Percentiles rank a stretch among this genome's conserved stretches.
These are phyloP conservation scores for Pyricularia pennisetigena DNA, from an alignment of 2,329 filamentous ascomycete species.

Conservation along the genomic window DNA sequence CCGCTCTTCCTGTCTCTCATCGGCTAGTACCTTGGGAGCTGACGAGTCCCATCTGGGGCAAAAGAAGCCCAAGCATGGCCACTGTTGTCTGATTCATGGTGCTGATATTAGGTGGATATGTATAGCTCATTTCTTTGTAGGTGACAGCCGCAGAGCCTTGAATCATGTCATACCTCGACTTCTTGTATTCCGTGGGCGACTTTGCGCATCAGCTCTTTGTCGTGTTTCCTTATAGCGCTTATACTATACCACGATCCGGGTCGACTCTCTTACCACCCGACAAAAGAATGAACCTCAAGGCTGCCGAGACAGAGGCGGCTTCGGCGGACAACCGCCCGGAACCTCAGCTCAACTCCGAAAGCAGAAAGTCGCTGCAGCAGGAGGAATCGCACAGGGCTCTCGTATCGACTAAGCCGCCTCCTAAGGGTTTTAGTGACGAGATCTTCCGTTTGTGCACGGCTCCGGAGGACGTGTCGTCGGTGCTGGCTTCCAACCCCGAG, in stretches of 20 bases:
- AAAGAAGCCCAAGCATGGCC: background rate
- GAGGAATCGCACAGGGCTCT: background rate
- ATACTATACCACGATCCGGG: slow-evolving; percentile 13
- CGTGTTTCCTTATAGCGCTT: slow-evolving; percentile 19
- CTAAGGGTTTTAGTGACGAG: slow-evolving; percentile 27
- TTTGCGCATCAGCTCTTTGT: slow-evolving; percentile 18
- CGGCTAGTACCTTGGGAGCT: background rate
- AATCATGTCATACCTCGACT: slow-evolving; percentile 1
- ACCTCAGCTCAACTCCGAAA: background rate
- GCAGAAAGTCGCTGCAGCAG: background rate
- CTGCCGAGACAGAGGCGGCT: background rate
- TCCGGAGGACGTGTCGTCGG: slow-evolving; percentile 44
- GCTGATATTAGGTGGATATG: background rate
- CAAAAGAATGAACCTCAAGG: background rate
- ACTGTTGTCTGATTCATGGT: background rate
- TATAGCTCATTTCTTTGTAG: background rate
- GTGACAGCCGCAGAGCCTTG: background rate
- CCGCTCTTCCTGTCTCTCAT: background rate
- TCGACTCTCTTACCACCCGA: background rate
- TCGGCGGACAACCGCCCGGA: background rate
- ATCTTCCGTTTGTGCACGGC: slow-evolving; percentile 42
- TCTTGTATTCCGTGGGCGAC: slow-evolving; percentile 5
- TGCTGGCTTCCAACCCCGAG: slow-evolving; percentile 41
- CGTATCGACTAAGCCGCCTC: background rate
- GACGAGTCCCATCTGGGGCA: background rate